These are phyloP conservation scores for Petasospora rhodanensis DNA, from an alignment of 1,139 yeast species.

Conservation along the genomic window DNA sequence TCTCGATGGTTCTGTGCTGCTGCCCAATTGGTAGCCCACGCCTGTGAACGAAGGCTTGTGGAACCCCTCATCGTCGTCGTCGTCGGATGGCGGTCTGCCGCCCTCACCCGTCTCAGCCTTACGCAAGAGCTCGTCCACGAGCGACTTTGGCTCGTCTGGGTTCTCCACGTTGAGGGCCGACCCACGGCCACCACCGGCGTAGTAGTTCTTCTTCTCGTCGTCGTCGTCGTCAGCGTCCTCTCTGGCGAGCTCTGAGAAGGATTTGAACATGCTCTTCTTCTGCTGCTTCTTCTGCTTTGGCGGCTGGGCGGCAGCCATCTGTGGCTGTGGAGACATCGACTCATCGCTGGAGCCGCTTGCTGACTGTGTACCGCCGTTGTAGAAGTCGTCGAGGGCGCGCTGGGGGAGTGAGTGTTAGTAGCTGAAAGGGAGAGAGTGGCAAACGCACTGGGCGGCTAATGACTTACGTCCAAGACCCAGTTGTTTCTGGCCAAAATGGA, in stretches of 20 bases:
- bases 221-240: conserved; percentile 36
- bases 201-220: conserved; percentile 64
- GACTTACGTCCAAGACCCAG: conserved; percentile 38
- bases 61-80: conserved; percentile 32
- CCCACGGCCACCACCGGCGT: conserved; percentile 95
- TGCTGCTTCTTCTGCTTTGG: conserved; percentile 8
- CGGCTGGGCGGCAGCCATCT: neutral
- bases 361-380: conserved; percentile 18
- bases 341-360: too few species aligned
- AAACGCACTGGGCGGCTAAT: too few species aligned
- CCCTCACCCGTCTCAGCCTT: conserved; percentile 49
- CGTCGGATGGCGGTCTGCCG: conserved; percentile 31
- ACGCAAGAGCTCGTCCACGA: conserved; percentile 54
- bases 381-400: conserved; percentile 31
- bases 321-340: conserved; percentile 1
- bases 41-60: conserved; percentile 44
- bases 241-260: conserved; percentile 49
- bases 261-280: conserved; percentile 36
- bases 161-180: conserved; percentile 92
- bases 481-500: conserved; percentile 36
- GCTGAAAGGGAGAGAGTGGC: too few species aligned
- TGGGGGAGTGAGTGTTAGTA: too few species aligned
- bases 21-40: conserved; percentile 79
- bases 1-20: conserved; percentile 43
- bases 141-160: conserved; percentile 52